Conservation (phyloP, 2,329 filamentous ascomycete genomes). For the Mycosphaerella arachidis region DNA sequence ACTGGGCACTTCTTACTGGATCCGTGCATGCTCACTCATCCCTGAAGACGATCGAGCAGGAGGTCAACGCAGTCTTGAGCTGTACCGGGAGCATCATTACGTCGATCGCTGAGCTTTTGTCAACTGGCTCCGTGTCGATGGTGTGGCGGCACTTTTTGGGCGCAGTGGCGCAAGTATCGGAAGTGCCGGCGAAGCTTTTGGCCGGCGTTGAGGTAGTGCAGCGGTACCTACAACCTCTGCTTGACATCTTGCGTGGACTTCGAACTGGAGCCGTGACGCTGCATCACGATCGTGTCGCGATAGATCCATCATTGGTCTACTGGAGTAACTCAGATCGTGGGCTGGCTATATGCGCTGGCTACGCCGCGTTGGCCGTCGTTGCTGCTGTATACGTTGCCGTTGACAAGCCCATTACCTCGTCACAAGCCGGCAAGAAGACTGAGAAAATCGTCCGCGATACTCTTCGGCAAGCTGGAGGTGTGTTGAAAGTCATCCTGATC, state of each 20-base stretch:
- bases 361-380: constrained; percentile 67
- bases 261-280: constrained; percentile 23
- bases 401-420: constrained; percentile 66
- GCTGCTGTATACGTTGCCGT: constrained; percentile 76
- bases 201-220: constrained; percentile 13
- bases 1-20: constrained; percentile 24
- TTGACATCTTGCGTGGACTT: constrained; percentile 20
- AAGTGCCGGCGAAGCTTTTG: constrained; percentile 12
- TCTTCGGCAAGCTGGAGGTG: constrained; percentile 87
- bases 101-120: constrained; percentile 24
- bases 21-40: constrained; percentile 29
- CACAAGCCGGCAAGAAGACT: constrained; percentile 50
- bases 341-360: constrained; percentile 77
- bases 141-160: constrained; percentile 12
- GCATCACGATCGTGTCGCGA: constrained; percentile 11
- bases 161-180: constrained; percentile 8
- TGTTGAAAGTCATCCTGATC: constrained; percentile 96
- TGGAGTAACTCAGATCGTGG: constrained; percentile 53
- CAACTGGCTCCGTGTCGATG: constrained; percentile 20
- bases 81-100: constrained; percentile 22
- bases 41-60: constrained; percentile 23
- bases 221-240: constrained; percentile 16
- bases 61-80: constrained; percentile 22
- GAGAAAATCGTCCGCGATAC: constrained; percentile 78
- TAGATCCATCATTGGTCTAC: constrained; percentile 38